Evolutionary conservation across 2,329 filamentous ascomycete species (phyloP), one percentile per base, ranked within the genome.

Genomic region (Aspergillus neoniger): DNA sequence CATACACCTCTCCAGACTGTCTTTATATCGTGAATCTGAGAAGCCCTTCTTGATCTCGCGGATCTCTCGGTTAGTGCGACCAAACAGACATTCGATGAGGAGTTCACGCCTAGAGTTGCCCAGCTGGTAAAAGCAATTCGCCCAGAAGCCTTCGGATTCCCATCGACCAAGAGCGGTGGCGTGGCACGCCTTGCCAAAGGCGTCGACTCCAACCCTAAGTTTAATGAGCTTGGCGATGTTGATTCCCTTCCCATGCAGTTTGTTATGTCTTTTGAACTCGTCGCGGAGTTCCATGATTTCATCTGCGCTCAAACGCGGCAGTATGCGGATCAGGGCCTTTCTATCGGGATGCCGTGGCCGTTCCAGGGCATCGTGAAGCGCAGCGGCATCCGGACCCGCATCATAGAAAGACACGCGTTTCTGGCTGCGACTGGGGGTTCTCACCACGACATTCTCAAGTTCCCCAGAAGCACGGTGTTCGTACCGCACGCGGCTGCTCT

Each of bases 101-200:
- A 99, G 83, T 76, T 98, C 94, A 5, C 93, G 87, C 2, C 92
- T 85, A 7, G 88, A 91, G 69, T 89, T 91, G 75, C 94, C 90
- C 39, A 89, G 88, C 73, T 97, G 94, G 78, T 97, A 98, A 88
- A 92, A 98, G 77, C 92, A 96, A 75, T 97, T 98, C 61, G 94
- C 92, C 93, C 95, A 99, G 82, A 96, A 96, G 0, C 92, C 91
- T 76, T 99, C 95, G 67, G 88, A 89, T 79, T 97, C 95, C 88
- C 92, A 98, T 55, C 85, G 85, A 9, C 95, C 95, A 0, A 98
- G 85, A 0, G 94, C 92, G 2, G 91, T 93, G 3, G 93, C 88
- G 75, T 98, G 97, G 71, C 90, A 92, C 6, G 91, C 90, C 78
- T 98, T 98, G 78, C 93, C 94, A 66, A 98, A 88, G 32, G 72